Percentiles rank a stretch among this genome's conserved stretches.
These are phyloP conservation scores for Stagonosporopsis vannaccii DNA, from an alignment of 2,329 filamentous ascomycete species.

Conservation along the genomic window DNA sequence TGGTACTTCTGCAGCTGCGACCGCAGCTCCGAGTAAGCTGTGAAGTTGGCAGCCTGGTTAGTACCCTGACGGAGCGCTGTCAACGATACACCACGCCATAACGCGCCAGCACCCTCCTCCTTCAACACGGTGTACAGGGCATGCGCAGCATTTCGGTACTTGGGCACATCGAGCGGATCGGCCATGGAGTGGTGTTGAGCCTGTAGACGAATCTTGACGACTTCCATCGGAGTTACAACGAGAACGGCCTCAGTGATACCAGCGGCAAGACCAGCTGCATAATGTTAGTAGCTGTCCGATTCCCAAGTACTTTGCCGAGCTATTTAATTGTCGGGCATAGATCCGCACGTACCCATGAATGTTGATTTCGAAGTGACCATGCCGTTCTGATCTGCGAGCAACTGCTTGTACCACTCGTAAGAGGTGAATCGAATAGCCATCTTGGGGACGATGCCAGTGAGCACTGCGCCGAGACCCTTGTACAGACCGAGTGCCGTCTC, in stretches of 20 bases:
- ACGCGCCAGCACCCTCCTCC: constrained; percentile 85
- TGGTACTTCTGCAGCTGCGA: constrained; percentile 75
- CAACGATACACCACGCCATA: constrained; percentile 92
- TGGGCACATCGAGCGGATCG: constrained; percentile 92
- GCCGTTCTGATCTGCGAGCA: constrained; percentile 74
- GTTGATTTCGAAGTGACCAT: constrained; percentile 74
- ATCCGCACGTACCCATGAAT: constrained; percentile 65
- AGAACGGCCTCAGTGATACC: constrained; percentile 96
- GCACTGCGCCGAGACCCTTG: constrained; percentile 95
- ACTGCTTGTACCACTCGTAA: constrained; percentile 93
- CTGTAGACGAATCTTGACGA: constrained; percentile 97
- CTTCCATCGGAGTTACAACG: constrained; percentile 98
- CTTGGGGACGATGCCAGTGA: constrained; percentile 96
- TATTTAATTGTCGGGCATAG: background rate
- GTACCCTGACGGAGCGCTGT: constrained; percentile 93
- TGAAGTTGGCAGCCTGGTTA: constrained; percentile 97
- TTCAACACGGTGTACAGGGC: constrained; percentile 85
- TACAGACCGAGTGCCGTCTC: constrained; percentile 94
- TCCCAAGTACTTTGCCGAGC: background rate
- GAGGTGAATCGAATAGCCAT: constrained; percentile 99
- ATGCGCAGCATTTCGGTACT: constrained; percentile 93
- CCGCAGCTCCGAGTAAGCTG: constrained; percentile 95
- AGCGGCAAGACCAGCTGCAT: constrained; percentile 80
- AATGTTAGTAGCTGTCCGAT: constrained; percentile 21
- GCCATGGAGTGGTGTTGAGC: constrained; percentile 98